Evolutionary conservation across 164 flowering plant species (phyloP).

Genomic region (Vitis riparia): DNA sequence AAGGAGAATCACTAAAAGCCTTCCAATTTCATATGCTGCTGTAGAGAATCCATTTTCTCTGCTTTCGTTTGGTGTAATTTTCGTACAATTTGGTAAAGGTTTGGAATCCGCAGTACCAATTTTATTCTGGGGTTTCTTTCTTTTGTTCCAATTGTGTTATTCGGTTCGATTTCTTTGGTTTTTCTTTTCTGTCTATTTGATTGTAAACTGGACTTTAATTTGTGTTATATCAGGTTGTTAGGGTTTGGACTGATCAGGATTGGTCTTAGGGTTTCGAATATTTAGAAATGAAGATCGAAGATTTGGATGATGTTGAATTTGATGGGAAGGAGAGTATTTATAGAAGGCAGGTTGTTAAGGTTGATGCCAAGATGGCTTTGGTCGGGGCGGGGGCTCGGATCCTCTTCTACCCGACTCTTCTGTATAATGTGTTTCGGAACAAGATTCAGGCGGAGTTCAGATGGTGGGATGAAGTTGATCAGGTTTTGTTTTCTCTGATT

Average conservation of each 20-base stretch:
- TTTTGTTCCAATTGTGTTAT: neutral
- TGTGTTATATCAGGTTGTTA: neutral
- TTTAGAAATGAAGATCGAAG: slow-evolving; percentile 39
- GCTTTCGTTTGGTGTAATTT: neutral
- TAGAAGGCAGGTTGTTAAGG: slow-evolving; percentile 28
- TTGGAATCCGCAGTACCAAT: neutral
- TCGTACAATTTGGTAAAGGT: neutral
- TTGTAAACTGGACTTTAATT: neutral
- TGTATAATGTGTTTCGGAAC: slow-evolving; percentile 78
- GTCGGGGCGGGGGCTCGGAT: slow-evolving; percentile 87
- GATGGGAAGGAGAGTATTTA: slow-evolving; percentile 12
- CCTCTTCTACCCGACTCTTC: slow-evolving; percentile 84
- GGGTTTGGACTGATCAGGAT: neutral
- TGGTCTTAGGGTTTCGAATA: slow-evolving; percentile 3
- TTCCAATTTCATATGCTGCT: neutral
- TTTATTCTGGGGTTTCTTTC: neutral
- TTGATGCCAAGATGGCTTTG: slow-evolving; percentile 62
- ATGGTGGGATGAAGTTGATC: slow-evolving; percentile 93
- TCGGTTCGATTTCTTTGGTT: neutral
- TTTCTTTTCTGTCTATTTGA: no score
- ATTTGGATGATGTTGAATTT: slow-evolving; percentile 24
- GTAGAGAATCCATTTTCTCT: neutral
- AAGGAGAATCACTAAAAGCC: neutral
- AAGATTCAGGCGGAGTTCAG: slow-evolving; percentile 74
- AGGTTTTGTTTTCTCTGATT: slow-evolving; percentile 40